phyloP scores from a whole-genome alignment of 2,329 filamentous ascomycete species.

The Juglanconis oblonga region DNA sequence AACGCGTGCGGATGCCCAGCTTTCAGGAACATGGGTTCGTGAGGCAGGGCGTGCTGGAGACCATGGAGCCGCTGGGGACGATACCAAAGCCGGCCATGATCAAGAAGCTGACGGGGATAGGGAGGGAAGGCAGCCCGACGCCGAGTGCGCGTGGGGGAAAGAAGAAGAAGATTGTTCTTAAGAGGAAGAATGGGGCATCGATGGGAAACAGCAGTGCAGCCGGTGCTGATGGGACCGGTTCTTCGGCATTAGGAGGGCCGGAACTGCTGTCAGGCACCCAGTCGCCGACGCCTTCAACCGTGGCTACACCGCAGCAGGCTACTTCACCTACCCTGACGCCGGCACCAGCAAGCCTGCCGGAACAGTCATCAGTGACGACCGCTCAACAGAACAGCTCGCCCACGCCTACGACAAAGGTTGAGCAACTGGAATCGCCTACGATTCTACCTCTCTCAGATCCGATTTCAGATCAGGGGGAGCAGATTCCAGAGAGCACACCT shows the following conservation, averaged over 20 bases:
- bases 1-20: conserved; percentile 61
- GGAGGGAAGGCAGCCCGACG: conserved; percentile 13
- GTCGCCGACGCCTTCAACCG: conserved; percentile 18
- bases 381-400: not conserved
- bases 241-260: not conserved
- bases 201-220: conserved; percentile 13
- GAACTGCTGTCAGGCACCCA: conserved; percentile 12
- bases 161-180: conserved; percentile 26
- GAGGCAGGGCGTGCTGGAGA: conserved; percentile 72
- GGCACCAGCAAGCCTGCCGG: conserved; percentile 1
- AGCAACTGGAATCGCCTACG: not conserved
- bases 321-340: conserved; percentile 8
- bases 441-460: not conserved
- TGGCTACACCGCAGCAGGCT: conserved; percentile 11
- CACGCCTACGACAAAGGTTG: not conserved
- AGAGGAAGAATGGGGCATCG: conserved; percentile 17
- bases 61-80: conserved; percentile 78
- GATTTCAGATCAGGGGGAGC: not conserved
- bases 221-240: not conserved
- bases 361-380: not conserved
- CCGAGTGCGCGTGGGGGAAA: conserved; percentile 24
- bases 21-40: conserved; percentile 76
- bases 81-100: conserved; percentile 63
- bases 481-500: conserved; percentile 1
- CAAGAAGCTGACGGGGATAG: conserved; percentile 40